These are phyloP conservation scores for Wickerhamiella qilinensis DNA, from an alignment of 805 yeast species.

Conservation along the genomic window DNA sequence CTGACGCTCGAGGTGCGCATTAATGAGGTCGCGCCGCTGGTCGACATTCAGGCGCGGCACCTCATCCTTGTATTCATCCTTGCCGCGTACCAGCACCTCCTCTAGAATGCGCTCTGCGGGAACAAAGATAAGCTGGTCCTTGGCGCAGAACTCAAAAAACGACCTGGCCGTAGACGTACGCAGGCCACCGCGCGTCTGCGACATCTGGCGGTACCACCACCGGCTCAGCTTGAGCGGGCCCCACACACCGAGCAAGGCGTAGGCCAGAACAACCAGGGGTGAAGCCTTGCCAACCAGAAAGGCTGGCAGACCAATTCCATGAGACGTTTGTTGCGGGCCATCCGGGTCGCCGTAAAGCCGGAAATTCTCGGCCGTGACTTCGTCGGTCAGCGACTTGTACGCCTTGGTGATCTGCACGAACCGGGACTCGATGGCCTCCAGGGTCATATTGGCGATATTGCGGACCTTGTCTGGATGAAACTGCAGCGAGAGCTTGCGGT, in stretches of 20 bases:
- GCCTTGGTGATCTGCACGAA: slow-evolving; percentile 81
- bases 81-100: slow-evolving; percentile 36
- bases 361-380: slow-evolving; percentile 62
- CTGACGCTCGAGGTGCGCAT: slow-evolving; percentile 42
- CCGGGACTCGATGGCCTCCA: slow-evolving; percentile 52
- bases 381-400: slow-evolving; percentile 89
- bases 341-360: slow-evolving; percentile 92
- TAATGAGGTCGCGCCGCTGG: slow-evolving; percentile 35
- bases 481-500: slow-evolving; percentile 72
- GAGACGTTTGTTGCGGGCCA: slow-evolving; percentile 80
- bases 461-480: slow-evolving; percentile 89
- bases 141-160: slow-evolving; percentile 56
- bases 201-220: slow-evolving; percentile 81
- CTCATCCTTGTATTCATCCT: slow-evolving; percentile 44
- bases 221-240: slow-evolving; percentile 67
- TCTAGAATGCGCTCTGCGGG: slow-evolving; percentile 37
- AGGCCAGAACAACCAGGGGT: slow-evolving; percentile 48
- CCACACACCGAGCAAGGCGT: slow-evolving; percentile 56
- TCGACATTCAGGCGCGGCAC: slow-evolving; percentile 29
- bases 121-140: slow-evolving; percentile 35
- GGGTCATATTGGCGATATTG: slow-evolving; percentile 31
- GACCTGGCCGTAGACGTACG: slow-evolving; percentile 69
- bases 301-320: slow-evolving; percentile 91
- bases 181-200: slow-evolving; percentile 68
- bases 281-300: slow-evolving; percentile 73